Base-by-base conservation (phyloP, 352 stramenopile species). In the Aphanomyces astaci region DNA sequence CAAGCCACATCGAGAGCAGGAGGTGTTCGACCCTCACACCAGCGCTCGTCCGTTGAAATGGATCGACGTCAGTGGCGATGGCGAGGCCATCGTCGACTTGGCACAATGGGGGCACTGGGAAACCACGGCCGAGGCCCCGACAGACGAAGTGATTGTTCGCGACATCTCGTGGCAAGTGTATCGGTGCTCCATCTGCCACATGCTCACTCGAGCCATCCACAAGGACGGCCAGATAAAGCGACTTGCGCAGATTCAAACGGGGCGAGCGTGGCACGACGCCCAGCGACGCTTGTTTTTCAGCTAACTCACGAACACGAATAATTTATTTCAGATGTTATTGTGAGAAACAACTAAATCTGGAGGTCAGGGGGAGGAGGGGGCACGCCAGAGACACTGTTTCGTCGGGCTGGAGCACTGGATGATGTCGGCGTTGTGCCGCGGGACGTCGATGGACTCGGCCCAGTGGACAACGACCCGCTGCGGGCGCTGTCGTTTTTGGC, bases 401-500 rank as follows among this genome's bases (percentile, higher is more conserved):
- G 51, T 59, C 51, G 51, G 15, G 33, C 30, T n/a, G 24, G 17
- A n/a, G 19, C 51, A 40, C 25, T 59, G 22, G 51, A 22, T 59
- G 51, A 59, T 25, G 2, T 59, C 13, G 51, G 51, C 13, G 51
- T 24, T 33, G 51, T 59, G 7, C 51, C 24, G 22, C 51, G 22
- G n/a, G 51, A 59, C 4, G 36, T 43, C 36, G 51, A 32, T 0
- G 56, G 56, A 31, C 32, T 65, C 13, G 56, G 56, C 24, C 33
- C 32, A 22, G 56, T 65, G n/a, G 56, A 65, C 13, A 28, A 53
- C 17, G 56, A 51, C 10, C 53, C 53, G 53, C n/a, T 22, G 22
- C 32, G 56, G 25, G 56, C 46, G 13, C 39, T 25, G 51, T 31
- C 79, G 48, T 76, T 90, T 19, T 82, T 81, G 28, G 86, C 86